Conservation (phyloP, 2,329 filamentous ascomycete species). For the Neonectria faginata region DNA sequence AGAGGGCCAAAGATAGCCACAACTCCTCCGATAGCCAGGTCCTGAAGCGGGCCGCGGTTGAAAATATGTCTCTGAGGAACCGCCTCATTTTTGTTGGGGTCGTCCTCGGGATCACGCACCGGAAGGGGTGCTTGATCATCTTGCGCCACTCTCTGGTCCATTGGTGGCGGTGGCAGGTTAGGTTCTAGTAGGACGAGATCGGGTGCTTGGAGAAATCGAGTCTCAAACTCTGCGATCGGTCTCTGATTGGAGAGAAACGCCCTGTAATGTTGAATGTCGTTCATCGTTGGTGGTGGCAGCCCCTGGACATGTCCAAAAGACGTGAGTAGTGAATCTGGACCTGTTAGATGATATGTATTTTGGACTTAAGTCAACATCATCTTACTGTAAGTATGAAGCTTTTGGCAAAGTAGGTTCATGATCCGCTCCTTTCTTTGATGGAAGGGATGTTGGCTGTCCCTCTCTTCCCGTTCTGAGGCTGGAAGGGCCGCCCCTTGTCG, state of each 20-base stretch:
- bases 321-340: conserved; percentile 67
- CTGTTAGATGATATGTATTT: conserved; percentile 23
- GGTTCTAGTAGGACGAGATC: conserved; percentile 59
- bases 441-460: conserved; percentile 9
- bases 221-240: conserved; percentile 70
- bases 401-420: conserved; percentile 46
- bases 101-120: neutral
- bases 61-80: neutral
- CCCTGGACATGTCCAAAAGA: conserved; percentile 67
- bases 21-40: conserved; percentile 37
- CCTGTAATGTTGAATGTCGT: conserved; percentile 62
- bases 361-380: neutral
- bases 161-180: conserved; percentile 7
- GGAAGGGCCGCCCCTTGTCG: conserved; percentile 60
- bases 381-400: conserved; percentile 76
- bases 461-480: conserved; percentile 69
- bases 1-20: conserved; percentile 65
- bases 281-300: conserved; percentile 59
- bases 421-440: conserved; percentile 11
- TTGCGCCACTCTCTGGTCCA: conserved; percentile 16
- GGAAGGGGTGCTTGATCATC: conserved; percentile 28
- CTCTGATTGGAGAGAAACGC: conserved; percentile 65
- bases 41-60: conserved; percentile 12
- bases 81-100: neutral
- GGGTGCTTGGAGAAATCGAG: conserved; percentile 66